phyloP scores from a whole-genome alignment of 805 yeast species.

The Kodamaea lidongshanica region DNA sequence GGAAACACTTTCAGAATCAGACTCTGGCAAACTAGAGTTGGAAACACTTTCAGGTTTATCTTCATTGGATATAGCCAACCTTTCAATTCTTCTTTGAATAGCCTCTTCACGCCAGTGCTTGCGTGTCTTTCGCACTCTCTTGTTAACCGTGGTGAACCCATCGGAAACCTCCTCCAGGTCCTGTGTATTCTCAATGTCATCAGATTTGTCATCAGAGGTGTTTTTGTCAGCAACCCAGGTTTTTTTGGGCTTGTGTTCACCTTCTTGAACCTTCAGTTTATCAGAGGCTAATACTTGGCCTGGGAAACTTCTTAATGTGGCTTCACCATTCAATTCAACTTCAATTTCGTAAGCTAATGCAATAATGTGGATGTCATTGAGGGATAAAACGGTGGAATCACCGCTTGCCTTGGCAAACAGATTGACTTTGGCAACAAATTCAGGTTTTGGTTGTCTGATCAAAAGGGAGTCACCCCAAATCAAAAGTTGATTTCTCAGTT shows the following conservation, averaged over 20 bases:
- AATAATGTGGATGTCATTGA: slow-evolving; percentile 86
- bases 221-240: slow-evolving; percentile 4
- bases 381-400: slow-evolving; percentile 79
- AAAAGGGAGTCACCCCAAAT: slow-evolving; percentile 72
- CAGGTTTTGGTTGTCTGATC: slow-evolving; percentile 71
- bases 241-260: slow-evolving; percentile 8
- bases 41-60: no score
- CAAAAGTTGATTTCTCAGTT: slow-evolving; percentile 68
- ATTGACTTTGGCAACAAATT: slow-evolving; percentile 56
- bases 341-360: slow-evolving; percentile 90
- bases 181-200: slow-evolving; percentile 8
- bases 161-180: slow-evolving; percentile 14
- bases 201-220: slow-evolving; percentile 11
- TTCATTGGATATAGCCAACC: slow-evolving; percentile 2
- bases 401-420: slow-evolving; percentile 85
- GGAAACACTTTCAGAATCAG: no score
- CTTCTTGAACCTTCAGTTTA: slow-evolving; percentile 18
- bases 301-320: slow-evolving; percentile 66
- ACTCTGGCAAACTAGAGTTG: no score
- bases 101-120: slow-evolving; percentile 10
- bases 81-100: slow-evolving; percentile 8
- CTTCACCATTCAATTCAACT: slow-evolving; percentile 58
- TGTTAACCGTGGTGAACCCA: slow-evolving; percentile 18
- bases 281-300: slow-evolving; percentile 54
- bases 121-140: slow-evolving; percentile 10